Evolutionary conservation across 495 filamentous ascomycete species (phyloP).

Genomic region (Podospora pseudocomata): DNA sequence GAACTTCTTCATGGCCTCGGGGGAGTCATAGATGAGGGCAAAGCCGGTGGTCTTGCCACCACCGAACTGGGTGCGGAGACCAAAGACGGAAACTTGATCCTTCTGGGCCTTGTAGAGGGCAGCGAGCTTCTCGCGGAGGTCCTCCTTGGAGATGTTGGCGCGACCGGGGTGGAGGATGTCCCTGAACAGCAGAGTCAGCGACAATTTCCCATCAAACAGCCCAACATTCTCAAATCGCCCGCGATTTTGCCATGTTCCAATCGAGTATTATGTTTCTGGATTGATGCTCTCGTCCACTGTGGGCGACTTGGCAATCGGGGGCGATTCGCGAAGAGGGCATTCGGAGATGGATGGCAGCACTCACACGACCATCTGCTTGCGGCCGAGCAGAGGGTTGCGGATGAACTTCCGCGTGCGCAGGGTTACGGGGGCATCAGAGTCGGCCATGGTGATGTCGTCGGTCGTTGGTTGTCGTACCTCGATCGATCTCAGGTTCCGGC

Average conservation of each 20-base stretch:
- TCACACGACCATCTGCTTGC: conserved; percentile 99
- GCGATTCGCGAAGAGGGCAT: background rate
- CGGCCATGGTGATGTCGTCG: conserved; percentile 64
- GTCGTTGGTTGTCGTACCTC: conserved; percentile 29
- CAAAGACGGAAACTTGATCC: conserved; percentile 95
- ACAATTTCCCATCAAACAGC: conserved; percentile 16
- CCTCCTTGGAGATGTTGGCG: conserved; percentile 97
- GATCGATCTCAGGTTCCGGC: conserved; percentile 22
- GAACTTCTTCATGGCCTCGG: conserved; percentile 98
- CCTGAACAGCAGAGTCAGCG: conserved; percentile 45
- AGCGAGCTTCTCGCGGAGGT: conserved; percentile 91
- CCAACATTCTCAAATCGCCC: background rate
- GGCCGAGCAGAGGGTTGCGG: conserved; percentile 94
- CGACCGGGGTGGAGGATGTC: conserved; percentile 99
- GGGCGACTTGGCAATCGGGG: conserved; percentile 8
- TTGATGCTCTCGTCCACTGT: conserved; percentile 1
- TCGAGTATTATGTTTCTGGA: background rate
- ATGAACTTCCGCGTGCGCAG: conserved; percentile 99
- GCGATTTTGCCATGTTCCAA: background rate
- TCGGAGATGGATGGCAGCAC: conserved; percentile 37
- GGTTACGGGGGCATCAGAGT: conserved; percentile 79
- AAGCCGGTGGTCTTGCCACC: conserved; percentile 99
- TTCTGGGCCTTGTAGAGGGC: conserved; percentile 96
- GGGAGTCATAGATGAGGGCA: conserved; percentile 95
- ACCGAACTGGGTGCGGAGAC: conserved; percentile 97